Evolutionary conservation across 148 eudicot species (phyloP).

Genomic region (Gaultheria prostrata): DNA sequence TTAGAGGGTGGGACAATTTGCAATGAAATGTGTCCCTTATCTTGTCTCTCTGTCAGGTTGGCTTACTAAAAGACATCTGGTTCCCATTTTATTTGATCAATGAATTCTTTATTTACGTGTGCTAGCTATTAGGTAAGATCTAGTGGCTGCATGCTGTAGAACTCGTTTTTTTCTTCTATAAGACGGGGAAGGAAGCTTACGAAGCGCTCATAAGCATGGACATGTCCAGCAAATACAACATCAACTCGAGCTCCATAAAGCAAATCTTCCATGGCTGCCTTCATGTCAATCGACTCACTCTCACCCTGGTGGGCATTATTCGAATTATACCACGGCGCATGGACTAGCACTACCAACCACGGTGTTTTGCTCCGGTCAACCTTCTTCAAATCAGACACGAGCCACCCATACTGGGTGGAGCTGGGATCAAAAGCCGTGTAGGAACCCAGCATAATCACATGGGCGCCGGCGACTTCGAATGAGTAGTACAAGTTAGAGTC

Average conservation of each 20-base stretch:
- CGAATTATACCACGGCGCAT: conserved; percentile 82
- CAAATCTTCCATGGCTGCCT: conserved; percentile 56
- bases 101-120: too few species aligned
- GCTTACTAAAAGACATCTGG: too few species aligned
- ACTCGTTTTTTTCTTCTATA: too few species aligned
- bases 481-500: conserved; percentile 67
- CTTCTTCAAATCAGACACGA: conserved; percentile 40
- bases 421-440: conserved; percentile 50
- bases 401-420: conserved; percentile 68
- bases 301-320: conserved; percentile 70
- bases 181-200: conserved; percentile 61
- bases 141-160: too few species aligned
- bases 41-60: too few species aligned
- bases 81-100: too few species aligned
- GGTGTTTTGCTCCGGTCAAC: conserved; percentile 61
- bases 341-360: conserved; percentile 57
- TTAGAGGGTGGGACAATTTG: too few species aligned
- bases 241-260: conserved; percentile 54
- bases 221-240: conserved; percentile 66
- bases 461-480: conserved; percentile 65
- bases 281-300: conserved; percentile 48
- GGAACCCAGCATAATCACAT: conserved; percentile 70
- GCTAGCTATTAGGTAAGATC: too few species aligned
- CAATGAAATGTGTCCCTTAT: too few species aligned
- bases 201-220: conserved; percentile 86